Conservation (phyloP, 1,139 yeast genomes). For the Diutina rugosa region DNA sequence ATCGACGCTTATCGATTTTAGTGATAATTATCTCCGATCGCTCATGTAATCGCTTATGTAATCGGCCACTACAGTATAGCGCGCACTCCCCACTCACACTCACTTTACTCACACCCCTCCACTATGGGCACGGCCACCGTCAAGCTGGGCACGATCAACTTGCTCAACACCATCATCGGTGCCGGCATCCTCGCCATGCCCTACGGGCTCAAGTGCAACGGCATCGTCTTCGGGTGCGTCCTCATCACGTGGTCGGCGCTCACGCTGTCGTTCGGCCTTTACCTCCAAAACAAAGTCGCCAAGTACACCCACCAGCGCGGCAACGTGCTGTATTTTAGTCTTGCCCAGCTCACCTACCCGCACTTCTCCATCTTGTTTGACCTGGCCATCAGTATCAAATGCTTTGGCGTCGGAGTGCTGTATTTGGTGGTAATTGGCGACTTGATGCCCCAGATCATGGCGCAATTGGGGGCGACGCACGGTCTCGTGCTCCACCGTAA, state of each 20-base stretch:
- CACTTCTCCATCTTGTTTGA: constrained; percentile 29
- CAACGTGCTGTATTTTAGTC: constrained; percentile 38
- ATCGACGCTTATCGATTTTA: no score
- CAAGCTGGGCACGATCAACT: constrained; percentile 37
- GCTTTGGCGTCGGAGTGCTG: constrained; percentile 86
- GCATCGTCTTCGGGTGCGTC: constrained; percentile 32
- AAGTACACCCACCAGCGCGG: constrained; percentile 36
- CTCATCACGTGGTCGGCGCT: constrained; percentile 34
- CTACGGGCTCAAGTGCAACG: constrained; percentile 38
- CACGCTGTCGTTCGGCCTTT: constrained; percentile 41
- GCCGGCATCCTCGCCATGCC: constrained; percentile 51
- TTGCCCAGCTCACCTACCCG: constrained; percentile 43
- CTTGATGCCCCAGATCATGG: constrained; percentile 66
- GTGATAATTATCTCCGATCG: neutral
- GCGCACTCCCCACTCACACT: neutral
- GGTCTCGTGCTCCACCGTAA: constrained; percentile 30
- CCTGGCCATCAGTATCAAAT: constrained; percentile 75
- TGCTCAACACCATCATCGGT: constrained; percentile 41
- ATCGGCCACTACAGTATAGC: neutral
- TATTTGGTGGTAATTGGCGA: constrained; percentile 86
- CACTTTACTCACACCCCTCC: neutral
- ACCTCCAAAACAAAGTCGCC: constrained; percentile 37
- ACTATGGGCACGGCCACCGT: constrained; percentile 10
- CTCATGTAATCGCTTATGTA: neutral
- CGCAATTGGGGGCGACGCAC: constrained; percentile 21